Evolutionary conservation across 192 early-diverging fungal species (phyloP).

Genomic region (Phycomyces nitens): DNA sequence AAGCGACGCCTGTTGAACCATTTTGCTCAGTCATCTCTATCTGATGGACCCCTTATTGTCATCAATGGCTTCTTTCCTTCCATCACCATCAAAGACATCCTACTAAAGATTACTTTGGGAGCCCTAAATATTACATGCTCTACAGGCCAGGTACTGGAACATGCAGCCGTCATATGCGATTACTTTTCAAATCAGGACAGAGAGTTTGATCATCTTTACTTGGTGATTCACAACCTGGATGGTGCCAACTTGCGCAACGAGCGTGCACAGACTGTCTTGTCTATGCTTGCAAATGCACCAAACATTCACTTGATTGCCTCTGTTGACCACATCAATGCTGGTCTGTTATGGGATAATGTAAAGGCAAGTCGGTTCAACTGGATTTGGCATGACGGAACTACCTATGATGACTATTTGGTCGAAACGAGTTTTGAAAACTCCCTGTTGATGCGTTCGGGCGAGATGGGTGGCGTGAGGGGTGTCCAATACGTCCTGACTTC

Average conservation of each 20-base stretch:
- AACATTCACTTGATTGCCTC: slow-evolving; percentile 78
- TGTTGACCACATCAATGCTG: slow-evolving; percentile 89
- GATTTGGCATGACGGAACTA: slow-evolving; percentile 91
- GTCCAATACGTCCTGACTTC: slow-evolving; percentile 78
- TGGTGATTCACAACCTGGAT: slow-evolving; percentile 91
- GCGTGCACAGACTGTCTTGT: slow-evolving; percentile 61
- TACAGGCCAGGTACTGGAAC: slow-evolving; percentile 57
- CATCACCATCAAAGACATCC: slow-evolving; percentile 65
- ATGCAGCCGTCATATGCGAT: slow-evolving; percentile 58
- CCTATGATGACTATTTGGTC: slow-evolving; percentile 72
- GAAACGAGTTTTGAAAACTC: slow-evolving; percentile 87
- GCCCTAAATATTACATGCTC: slow-evolving; percentile 37
- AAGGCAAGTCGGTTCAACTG: slow-evolving; percentile 68
- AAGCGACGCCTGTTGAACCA: slow-evolving; percentile 77
- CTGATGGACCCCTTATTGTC: slow-evolving; percentile 63
- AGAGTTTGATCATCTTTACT: slow-evolving; percentile 50
- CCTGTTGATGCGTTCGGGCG: slow-evolving; percentile 49
- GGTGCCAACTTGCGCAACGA: slow-evolving; percentile 69
- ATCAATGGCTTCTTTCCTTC: slow-evolving; percentile 87
- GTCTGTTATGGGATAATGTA: slow-evolving; percentile 83
- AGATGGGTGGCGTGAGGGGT: slow-evolving; percentile 61
- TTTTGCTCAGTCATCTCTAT: slow-evolving; percentile 59
- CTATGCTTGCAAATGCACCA: slow-evolving; percentile 61
- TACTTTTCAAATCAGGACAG: slow-evolving; percentile 58
- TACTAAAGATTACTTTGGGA: slow-evolving; percentile 55